Conservation (phyloP, 371 early-diverging fungal species). For the Blastocladiella emersonii region DNA sequence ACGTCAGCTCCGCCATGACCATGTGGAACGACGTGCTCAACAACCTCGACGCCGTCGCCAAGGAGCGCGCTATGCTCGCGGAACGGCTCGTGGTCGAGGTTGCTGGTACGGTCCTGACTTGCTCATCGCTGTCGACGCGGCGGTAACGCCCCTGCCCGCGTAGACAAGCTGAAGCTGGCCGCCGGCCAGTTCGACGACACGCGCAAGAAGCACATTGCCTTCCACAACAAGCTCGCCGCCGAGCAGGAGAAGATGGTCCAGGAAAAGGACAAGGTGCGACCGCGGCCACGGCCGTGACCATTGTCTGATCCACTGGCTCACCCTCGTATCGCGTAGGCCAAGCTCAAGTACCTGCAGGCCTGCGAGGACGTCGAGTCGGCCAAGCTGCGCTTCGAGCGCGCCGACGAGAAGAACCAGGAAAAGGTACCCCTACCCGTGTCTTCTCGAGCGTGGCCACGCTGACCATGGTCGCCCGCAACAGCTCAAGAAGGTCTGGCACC, state of each 20-base stretch:
- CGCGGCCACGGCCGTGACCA: not conserved
- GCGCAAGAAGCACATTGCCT: slow-evolving; percentile 57
- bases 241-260: slow-evolving; percentile 48
- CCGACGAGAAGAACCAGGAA: slow-evolving; percentile 39
- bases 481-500: slow-evolving; percentile 37
- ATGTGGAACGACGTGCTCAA: slow-evolving; percentile 45
- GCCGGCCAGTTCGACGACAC: slow-evolving; percentile 50
- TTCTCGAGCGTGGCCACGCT: not conserved
- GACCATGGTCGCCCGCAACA: slow-evolving; percentile 8
- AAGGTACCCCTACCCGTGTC: slow-evolving; percentile 11
- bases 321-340: too few relatives aligned
- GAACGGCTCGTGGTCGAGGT: slow-evolving; percentile 37
- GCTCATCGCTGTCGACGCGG: not conserved
- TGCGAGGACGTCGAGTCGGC: slow-evolving; percentile 49
- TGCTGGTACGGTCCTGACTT: slow-evolving; percentile 5
- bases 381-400: slow-evolving; percentile 31
- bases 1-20: slow-evolving; percentile 17
- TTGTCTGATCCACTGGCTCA: not conserved
- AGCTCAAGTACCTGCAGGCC: slow-evolving; percentile 49
- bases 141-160: too few relatives aligned
- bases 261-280: slow-evolving; percentile 62
- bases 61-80: slow-evolving; percentile 35
- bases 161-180: slow-evolving; percentile 40
- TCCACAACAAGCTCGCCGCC: slow-evolving; percentile 41
- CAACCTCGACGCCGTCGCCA: slow-evolving; percentile 42